A percentile compares a stretch with the other conserved stretches of the same genome.
These are phyloP conservation scores for Claviceps capensis DNA, from an alignment of 2,329 filamentous ascomycete species.

Conservation along the genomic window DNA sequence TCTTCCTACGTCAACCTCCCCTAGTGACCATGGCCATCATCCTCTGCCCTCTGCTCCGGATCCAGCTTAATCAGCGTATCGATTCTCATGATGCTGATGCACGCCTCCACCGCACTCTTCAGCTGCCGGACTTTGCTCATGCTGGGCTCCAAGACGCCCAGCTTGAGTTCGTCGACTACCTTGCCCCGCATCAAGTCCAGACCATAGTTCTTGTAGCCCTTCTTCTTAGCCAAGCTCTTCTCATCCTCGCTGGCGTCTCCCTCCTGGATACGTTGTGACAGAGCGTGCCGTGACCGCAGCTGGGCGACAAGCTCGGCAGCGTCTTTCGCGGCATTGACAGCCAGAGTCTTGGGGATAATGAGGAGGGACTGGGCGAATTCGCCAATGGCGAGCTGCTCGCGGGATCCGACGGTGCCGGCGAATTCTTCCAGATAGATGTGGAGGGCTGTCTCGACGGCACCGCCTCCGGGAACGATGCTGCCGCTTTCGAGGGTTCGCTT, in stretches of 20 bases:
- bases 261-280: conserved; percentile 83
- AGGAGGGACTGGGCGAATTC: conserved; percentile 94
- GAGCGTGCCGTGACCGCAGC: conserved; percentile 82
- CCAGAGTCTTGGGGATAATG: conserved; percentile 88
- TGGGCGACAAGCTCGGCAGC: conserved; percentile 90
- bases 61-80: conserved; percentile 98
- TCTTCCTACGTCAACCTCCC: neutral
- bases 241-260: conserved; percentile 75
- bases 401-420: conserved; percentile 88
- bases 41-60: conserved; percentile 60
- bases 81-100: conserved; percentile 98
- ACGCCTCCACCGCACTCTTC: conserved; percentile 96
- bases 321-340: conserved; percentile 94
- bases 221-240: conserved; percentile 81
- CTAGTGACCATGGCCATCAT: conserved; percentile 75
- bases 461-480: conserved; percentile 90
- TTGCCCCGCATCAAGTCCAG: conserved; percentile 80
- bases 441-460: conserved; percentile 94
- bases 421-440: conserved; percentile 99
- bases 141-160: conserved; percentile 88
- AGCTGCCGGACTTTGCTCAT: conserved; percentile 98
- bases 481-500: conserved; percentile 96
- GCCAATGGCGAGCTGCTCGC: conserved; percentile 94
- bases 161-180: conserved; percentile 86
- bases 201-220: conserved; percentile 98